These are phyloP conservation scores for Elsinoe fawcettii DNA, from an alignment of 2,329 filamentous ascomycete species.

Conservation along the genomic window DNA sequence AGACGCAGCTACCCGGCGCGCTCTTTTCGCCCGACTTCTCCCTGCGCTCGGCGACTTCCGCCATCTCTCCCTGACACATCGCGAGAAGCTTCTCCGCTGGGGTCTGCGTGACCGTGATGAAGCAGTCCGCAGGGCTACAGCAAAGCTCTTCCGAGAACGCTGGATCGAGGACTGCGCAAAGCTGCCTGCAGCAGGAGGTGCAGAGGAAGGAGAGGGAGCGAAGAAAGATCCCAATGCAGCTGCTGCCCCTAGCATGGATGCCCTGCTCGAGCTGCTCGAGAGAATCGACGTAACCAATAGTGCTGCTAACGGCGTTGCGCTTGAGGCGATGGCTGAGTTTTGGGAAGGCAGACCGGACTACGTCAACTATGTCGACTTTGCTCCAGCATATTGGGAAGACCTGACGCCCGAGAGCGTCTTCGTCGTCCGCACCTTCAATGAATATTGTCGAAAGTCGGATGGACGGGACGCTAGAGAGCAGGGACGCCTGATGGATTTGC, in stretches of 20 bases:
- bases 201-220: slow-evolving; percentile 47
- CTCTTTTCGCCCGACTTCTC: slow-evolving; percentile 78
- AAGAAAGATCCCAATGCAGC: slow-evolving; percentile 41
- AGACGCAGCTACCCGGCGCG: slow-evolving; percentile 73
- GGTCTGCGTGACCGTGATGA: slow-evolving; percentile 90
- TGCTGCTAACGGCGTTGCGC: slow-evolving; percentile 78
- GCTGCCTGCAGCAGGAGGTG: slow-evolving; percentile 50
- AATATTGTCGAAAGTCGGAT: slow-evolving; percentile 72
- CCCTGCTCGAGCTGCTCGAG: slow-evolving; percentile 81
- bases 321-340: slow-evolving; percentile 92
- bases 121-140: slow-evolving; percentile 84
- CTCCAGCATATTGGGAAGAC: slow-evolving; percentile 71
- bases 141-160: slow-evolving; percentile 81
- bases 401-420: slow-evolving; percentile 81
- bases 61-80: slow-evolving; percentile 83
- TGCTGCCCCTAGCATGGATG: slow-evolving; percentile 65
- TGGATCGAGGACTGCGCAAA: slow-evolving; percentile 96
- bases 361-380: slow-evolving; percentile 61
- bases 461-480: slow-evolving; percentile 37
- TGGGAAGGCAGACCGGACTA: slow-evolving; percentile 90
- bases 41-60: slow-evolving; percentile 90
- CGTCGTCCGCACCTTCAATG: slow-evolving; percentile 84
- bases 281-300: slow-evolving; percentile 89
- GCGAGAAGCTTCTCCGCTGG: slow-evolving; percentile 93
- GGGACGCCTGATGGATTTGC: slow-evolving; percentile 63